Base-by-base conservation (phyloP, 345 rosid species). In the Corchorus capsularis region DNA sequence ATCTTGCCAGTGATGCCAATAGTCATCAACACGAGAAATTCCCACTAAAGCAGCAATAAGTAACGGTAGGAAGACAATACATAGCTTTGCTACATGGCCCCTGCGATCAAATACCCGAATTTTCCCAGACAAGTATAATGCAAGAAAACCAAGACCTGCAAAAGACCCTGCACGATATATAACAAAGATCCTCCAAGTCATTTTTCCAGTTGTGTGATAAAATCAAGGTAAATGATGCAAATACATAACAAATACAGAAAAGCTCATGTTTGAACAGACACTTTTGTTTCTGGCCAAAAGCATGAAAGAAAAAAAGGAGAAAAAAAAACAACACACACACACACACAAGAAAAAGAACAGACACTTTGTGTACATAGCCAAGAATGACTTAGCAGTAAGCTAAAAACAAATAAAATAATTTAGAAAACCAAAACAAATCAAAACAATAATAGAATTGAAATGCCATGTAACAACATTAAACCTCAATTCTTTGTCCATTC, bases 1-100 rank as follows among this genome's bases (percentile, higher is more conserved):
- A 90, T 95, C 98, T 85, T 90, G 90, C 99, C 94, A 93, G 63
- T 95, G 97, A 87, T 95, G 99, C 99, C 96, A 92, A 78, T 95
- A 93, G 84, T 95, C 97, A 81, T 95, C 99, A 63, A 95, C 96
- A 54, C 98, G 84, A 56, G 99, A 95, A 77, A 95, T 79, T 67
- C 90, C 98, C 39, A 95, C 86, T 69, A 95, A 82, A 49, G 98
- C 90, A 59, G 98, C 98, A 72, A 85, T 78, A 67, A 95, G 92
- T 49, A 93, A 78, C 2, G 94, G 99, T 22, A 90, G 75, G 74
- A 95, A 77, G 61, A 90, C 77, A 70, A 93, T 86, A 81, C 97
- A 93, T 27, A 95, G 93, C 86, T 95, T 93, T 43, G 96, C 98
- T 49, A 92, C 89, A 61, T 95, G 98, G n/a, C 99, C 98, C 70